Base-by-base conservation (phyloP, 108 stramenopile genomes). In the Cylindrotheca fusiformis region DNA sequence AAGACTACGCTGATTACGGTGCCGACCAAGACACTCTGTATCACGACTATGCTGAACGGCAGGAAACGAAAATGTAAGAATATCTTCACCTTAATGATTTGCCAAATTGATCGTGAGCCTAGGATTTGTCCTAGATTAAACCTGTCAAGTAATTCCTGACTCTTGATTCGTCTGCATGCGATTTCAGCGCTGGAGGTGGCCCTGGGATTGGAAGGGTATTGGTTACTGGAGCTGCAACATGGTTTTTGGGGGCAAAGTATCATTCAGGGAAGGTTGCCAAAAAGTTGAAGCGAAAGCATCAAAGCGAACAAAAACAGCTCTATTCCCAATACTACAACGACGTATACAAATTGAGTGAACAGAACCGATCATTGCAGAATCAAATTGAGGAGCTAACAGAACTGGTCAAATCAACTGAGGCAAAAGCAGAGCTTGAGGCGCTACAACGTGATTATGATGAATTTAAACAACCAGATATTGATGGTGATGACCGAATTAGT, bases 391-490 rank as follows among this genome's bases (percentile, higher is more conserved):
- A 89, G 58, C 67, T 90, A 18, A 62, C 78, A 44, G 65, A 72
- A 6, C 60, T 82, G 60, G 63, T 93, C 19, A n/a, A 59, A 49
- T 44, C 76, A 2, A 77, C 85, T 22, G 81, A 84, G 48, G 81
- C 80, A 32, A 71, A 93, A 60, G 75, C 82, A 23, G 92, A 97
- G 69, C 58, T 80, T 48, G 96, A 97, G 52, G 75, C 83, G 1
- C 58, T 97, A 52, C 91, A 95, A 65, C 68, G 96, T 25, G 97
- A 98, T 80, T 97, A 97, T 66, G 97, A 97, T 58, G 97, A 98
- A 69, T 98, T 98, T 77, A 95, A 96, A 77, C 95, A 96, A 65
- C 97, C 97, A 45, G 97, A 98, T 72, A 71, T 92, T 45, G 93
- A 98, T 76, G 90, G 91, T 3, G 97, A 98, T 63, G 94, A 98